Base-by-base conservation (phyloP, 352 stramenopile genomes). In the Globisporangium cystogenes region DNA sequence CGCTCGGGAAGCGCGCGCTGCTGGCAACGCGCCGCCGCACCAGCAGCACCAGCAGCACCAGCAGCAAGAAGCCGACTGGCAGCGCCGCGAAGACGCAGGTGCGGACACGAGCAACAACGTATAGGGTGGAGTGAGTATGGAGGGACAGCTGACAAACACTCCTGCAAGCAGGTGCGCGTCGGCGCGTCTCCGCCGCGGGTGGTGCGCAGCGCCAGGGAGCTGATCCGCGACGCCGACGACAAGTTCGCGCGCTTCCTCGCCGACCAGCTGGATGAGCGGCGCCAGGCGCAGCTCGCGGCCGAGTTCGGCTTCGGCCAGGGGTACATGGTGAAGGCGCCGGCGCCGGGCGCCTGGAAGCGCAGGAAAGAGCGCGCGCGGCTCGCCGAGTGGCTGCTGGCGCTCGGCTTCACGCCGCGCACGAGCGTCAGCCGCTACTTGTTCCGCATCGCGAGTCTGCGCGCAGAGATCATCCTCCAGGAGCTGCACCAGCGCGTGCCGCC, bases 291-390 rank as follows among this genome's bases (percentile, higher is more conserved):
- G 44, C 55, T 75, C 37, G 69, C 72, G 20, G 57, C 53, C 1
- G 74, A 84, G 51, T 75, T 82, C 55, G 77, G 75, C 8, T 65
- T 67, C 26, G 76, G 72, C 8, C 79, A 84, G 51, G 82, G 77
- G 11, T 73, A 64, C 55, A 72, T 93, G 42, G 60, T 90, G 29
- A 65, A 75, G 51, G 50, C 76, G 18, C 75, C 78, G 0, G 7
- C 55, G 1, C 45, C 64, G 11, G 70, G 27, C 7, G 66, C 44
- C 51, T 68, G 67, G 42, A 76, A 69, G 59, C 55, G 52, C 24
- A 64, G 60, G 35, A 58, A 62, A 37, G 66, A 73, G 45, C 65
- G 68, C 42, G 57, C 51, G 20, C 56, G 72, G 16, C 62, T 81
- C 35, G 45, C 55, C 35, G 55, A 56, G 12, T 90, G 79, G 82